Conservation (phyloP, 495 filamentous ascomycete genomes). For the Penicillium diatomitis region DNA sequence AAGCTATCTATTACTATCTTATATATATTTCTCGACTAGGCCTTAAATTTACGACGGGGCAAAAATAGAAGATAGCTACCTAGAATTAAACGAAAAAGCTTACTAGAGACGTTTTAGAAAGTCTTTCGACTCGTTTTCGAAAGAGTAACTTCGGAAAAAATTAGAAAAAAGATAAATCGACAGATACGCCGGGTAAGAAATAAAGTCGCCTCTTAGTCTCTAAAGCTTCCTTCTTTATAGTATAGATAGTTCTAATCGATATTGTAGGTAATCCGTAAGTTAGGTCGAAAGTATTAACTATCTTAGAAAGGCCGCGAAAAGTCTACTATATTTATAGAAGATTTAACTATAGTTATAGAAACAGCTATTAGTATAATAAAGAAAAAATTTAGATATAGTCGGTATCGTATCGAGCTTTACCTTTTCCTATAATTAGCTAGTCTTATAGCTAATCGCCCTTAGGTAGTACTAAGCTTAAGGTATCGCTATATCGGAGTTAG, state of each 20-base stretch:
- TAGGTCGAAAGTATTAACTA: slow-evolving; percentile 15
- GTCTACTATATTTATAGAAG: slow-evolving; percentile 26
- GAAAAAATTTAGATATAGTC: slow-evolving; percentile 24
- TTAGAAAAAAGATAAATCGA: slow-evolving; percentile 14
- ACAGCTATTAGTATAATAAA: slow-evolving; percentile 24
- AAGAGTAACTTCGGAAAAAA: slow-evolving; percentile 17
- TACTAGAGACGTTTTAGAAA: slow-evolving; percentile 20
- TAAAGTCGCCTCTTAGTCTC: slow-evolving; percentile 1
- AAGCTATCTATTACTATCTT: slow-evolving; percentile 13
- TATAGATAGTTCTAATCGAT: slow-evolving; percentile 5
- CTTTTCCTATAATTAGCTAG: slow-evolving; percentile 29
- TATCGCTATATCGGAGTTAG: slow-evolving; percentile 18
- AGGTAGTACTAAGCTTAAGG: slow-evolving; percentile 24
- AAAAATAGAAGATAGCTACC: slow-evolving; percentile 19
- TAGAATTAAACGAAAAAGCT: slow-evolving; percentile 16
- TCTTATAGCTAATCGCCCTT: slow-evolving; percentile 25
- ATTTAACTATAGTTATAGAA: slow-evolving; percentile 23
- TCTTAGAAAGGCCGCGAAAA: slow-evolving; percentile 13
- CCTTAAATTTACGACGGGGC: slow-evolving; percentile 20
- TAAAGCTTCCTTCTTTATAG: too few species aligned
- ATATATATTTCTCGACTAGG: slow-evolving; percentile 23
- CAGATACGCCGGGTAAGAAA: slow-evolving; percentile 17
- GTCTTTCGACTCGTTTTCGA: slow-evolving; percentile 21
- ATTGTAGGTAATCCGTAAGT: slow-evolving; percentile 11
- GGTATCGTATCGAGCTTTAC: slow-evolving; percentile 22